Evolutionary conservation across 2,329 filamentous ascomycete genomes (phyloP), one percentile per base, ranked within the genome.

Genomic region (Alternaria panax): DNA sequence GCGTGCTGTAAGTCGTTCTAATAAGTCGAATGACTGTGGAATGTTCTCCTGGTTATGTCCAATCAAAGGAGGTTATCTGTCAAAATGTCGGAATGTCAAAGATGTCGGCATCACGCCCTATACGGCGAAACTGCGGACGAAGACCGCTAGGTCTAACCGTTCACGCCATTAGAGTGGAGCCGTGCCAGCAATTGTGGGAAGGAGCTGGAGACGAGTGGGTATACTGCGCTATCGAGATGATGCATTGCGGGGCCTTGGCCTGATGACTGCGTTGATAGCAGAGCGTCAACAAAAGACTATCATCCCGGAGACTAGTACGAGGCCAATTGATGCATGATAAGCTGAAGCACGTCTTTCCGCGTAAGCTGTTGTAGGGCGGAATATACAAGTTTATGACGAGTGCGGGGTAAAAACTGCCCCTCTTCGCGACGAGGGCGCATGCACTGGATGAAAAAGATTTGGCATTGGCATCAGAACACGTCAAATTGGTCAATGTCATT

Each of bases 71-170:
- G 14, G 42, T 30, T 25, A 22, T 28, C 32, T 38, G 27, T 47
- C 45, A 47, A 18, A 30, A 47, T 47, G 43, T 34, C 34, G 12
- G 30, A n/a, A 22, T 32, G 18, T 16, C 28, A 27, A 18, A 25
- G 4, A 64, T 67, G 61, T 65, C 62, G 54, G 63, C 42, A 62
- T 58, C 51, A 40, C 62, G 64, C 67, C 59, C 62, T 67, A 52
- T 34, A 24, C 51, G 50, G 34, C 36, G 25, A 45, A 54, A 43
- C n/a, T 27, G 43, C 52, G 47, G 54, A 41, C 22, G 27, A 28
- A 11, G 11, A 11, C n/a, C 46, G 46, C 59, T 54, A 40, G 59
- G 54, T 54, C 48, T 54, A 54, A 41, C 52, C 36, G n/a, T 59
- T 24, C n/a, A 32, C 42, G 51, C 60, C 45, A 57, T 51, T 51